These are phyloP conservation scores for Lyophyllum decastes DNA, from an alignment of 768 basidiomycete species.

Conservation along the genomic window DNA sequence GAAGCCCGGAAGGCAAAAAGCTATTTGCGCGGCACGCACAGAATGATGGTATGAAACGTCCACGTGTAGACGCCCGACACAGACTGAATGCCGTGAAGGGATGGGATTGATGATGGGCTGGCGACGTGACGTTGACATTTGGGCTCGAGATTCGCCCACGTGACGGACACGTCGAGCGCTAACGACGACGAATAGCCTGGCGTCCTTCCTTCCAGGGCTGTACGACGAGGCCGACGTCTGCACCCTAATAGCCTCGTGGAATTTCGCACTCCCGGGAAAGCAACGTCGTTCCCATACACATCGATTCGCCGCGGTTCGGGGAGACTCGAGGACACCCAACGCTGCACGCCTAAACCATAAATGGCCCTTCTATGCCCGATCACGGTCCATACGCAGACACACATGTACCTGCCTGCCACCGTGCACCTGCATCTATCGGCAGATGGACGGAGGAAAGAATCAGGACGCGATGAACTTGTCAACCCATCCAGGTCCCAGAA, in stretches of 20 bases:
- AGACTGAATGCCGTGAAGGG: no score
- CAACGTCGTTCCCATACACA: neutral
- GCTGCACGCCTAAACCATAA: neutral
- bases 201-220: neutral
- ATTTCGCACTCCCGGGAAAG: neutral
- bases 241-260: neutral
- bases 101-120: neutral
- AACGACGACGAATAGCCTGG: neutral
- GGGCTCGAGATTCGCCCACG: neutral
- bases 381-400: conserved; percentile 2
- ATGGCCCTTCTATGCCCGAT: conserved; percentile 16
- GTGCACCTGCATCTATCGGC: neutral
- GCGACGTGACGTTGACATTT: no score
- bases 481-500: conserved; percentile 10
- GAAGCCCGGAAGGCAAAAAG: neutral
- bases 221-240: no score
- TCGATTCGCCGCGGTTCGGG: neutral
- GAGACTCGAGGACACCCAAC: neutral
- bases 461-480: conserved; percentile 3
- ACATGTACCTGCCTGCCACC: conserved; percentile 14
- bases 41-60: neutral
- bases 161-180: neutral
- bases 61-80: neutral
- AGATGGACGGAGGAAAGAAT: no score
- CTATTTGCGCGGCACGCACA: no score